phyloP scores from a whole-genome alignment of 805 yeast species.

The Hanseniaspora occidentalis region DNA sequence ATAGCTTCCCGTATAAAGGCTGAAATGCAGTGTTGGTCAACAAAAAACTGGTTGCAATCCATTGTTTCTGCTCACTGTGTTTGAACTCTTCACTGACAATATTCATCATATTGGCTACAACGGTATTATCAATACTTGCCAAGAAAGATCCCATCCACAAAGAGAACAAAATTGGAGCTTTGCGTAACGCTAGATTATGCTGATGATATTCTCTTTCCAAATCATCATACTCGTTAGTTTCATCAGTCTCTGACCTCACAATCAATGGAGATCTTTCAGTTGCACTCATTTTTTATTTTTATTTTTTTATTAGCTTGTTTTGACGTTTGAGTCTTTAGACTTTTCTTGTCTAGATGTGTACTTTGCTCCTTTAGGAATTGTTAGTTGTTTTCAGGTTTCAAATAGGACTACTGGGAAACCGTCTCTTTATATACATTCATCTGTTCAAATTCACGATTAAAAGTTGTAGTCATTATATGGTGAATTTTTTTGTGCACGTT shows the following conservation, averaged over 20 bases:
- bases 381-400: too few relatives aligned
- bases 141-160: constrained; percentile 37
- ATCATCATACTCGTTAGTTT: constrained; percentile 1
- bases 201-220: constrained; percentile 17
- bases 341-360: too few relatives aligned
- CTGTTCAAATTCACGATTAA: too few relatives aligned
- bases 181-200: constrained; percentile 18
- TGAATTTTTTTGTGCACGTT: too few relatives aligned
- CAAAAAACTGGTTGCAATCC: constrained; percentile 57
- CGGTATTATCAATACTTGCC: constrained; percentile 34
- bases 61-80: constrained; percentile 36
- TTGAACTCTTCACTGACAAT: constrained; percentile 36
- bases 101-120: constrained; percentile 37
- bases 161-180: constrained; percentile 24
- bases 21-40: constrained; percentile 57
- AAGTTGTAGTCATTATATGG: too few relatives aligned
- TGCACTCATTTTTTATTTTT: constrained; percentile 5
- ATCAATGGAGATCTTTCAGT: constrained; percentile 1
- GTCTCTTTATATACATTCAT: too few relatives aligned
- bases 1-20: constrained; percentile 49
- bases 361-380: too few relatives aligned
- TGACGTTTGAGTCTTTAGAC: not conserved
- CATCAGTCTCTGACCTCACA: constrained; percentile 6
- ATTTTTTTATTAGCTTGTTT: not conserved
- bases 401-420: too few relatives aligned